Evolutionary conservation across 805 yeast genomes (phyloP), one percentile per base, ranked within the genome.

Genomic region (Wickerhamiella azymoides): DNA sequence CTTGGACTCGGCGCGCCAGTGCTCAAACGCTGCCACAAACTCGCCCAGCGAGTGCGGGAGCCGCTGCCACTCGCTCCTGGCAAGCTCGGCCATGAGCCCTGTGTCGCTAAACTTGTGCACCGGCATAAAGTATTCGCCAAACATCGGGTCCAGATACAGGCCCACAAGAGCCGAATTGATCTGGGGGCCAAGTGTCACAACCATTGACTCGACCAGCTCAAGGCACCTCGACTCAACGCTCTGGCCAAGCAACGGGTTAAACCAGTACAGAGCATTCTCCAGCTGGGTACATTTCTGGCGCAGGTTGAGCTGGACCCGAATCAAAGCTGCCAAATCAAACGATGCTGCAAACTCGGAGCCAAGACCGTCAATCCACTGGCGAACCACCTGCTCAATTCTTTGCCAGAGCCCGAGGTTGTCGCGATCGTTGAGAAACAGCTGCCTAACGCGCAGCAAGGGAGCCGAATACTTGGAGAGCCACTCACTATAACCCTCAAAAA

Each of bases 221-320:
- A 30, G 33, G 16, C 33, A 30, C 16, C 16, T 11, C 9, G 14
- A 11, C 28, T 18, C 10, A 3, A 37, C 40, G 40, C 26, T 37
- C 11, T 21, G 14, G 28, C 44, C 44, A 13, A 32, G 14, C 30
- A 33, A 7, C 19, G 44, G 16, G n/a, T 41, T 41, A 30, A 41
- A 41, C 44, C 44, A 41, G 39, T 41, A 41, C 3, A 41, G 26
- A 10, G 24, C 24, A 21, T 41, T 28, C 5, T 41, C 36, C 10
- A 41, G 30, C n/a, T 19, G 39, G 10, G n/a, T 10, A 9, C 24
- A 18, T 14, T 32, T 41, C 17, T 6, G 8, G n/a, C 24, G 33
- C 32, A 32, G 10, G 21, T 33, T 41, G 13, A n/a, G 32, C 30
- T 33, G 44, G 14, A 41, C 44, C 13, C 13, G 18, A 11, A 30